Conservation (phyloP, 2,329 filamentous ascomycete species). For the Dactylellina sp. region DNA sequence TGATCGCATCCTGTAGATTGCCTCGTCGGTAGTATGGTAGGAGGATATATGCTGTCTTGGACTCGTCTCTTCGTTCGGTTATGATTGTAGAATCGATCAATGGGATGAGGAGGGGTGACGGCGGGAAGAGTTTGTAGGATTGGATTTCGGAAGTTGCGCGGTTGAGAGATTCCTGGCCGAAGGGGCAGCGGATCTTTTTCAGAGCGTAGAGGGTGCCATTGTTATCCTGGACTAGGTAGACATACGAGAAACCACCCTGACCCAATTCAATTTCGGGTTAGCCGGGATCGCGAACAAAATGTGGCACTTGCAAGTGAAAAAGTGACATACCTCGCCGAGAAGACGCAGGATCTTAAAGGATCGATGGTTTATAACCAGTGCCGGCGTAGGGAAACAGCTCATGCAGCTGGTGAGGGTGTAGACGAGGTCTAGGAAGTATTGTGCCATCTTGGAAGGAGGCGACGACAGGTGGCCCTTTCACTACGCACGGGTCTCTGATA, state of each 20-base stretch:
- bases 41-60: constrained; percentile 96
- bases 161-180: constrained; percentile 93
- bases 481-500: neutral
- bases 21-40: constrained; percentile 94
- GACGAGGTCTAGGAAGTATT: constrained; percentile 86
- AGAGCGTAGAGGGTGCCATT: constrained; percentile 87
- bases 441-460: constrained; percentile 72
- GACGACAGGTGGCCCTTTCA: constrained; percentile 11
- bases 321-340: constrained; percentile 80
- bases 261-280: constrained; percentile 53
- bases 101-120: constrained; percentile 68
- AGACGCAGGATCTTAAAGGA: constrained; percentile 96
- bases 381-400: constrained; percentile 94
- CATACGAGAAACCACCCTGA: constrained; percentile 96
- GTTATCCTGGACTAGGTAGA: constrained; percentile 97
- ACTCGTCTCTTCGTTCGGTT: constrained; percentile 74
- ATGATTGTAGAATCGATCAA: constrained; percentile 84
- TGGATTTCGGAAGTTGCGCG: constrained; percentile 97
- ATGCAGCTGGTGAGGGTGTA: constrained; percentile 95
- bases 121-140: constrained; percentile 89
- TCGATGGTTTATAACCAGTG: constrained; percentile 92
- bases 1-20: constrained; percentile 98
- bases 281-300: constrained; percentile 20
- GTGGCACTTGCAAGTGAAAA: no score
- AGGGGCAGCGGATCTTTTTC: constrained; percentile 98